A percentile compares a stretch with the other conserved stretches of the same genome.
Evolutionary conservation across 805 yeast species (phyloP).

Genomic region (Suhomyces sp.): DNA sequence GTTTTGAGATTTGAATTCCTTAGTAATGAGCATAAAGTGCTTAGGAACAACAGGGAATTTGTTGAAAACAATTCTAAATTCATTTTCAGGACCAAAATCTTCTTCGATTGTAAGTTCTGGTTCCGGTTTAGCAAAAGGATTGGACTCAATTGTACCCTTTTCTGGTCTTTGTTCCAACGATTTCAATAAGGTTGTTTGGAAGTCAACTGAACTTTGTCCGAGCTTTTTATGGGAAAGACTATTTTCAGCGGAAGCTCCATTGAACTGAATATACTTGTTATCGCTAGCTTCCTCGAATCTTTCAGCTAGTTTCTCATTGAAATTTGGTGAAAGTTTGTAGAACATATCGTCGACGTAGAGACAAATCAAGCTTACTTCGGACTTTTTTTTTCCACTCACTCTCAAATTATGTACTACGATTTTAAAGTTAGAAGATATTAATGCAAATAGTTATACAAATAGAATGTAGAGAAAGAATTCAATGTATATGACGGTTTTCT

Average conservation of each 20-base stretch:
- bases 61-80: constrained; percentile 64
- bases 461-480: background rate
- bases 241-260: constrained; percentile 44
- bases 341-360: constrained; percentile 13
- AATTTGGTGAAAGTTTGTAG: constrained; percentile 34
- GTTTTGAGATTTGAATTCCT: constrained; percentile 66
- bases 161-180: constrained; percentile 40
- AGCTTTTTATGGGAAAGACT: constrained; percentile 23
- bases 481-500: background rate
- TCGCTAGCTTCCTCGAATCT: constrained; percentile 50
- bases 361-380: background rate
- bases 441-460: background rate
- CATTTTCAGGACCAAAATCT: constrained; percentile 50
- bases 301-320: constrained; percentile 30
- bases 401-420: background rate
- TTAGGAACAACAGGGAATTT: constrained; percentile 81
- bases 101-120: constrained; percentile 63
- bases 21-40: constrained; percentile 79
- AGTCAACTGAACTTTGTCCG: constrained; percentile 13
- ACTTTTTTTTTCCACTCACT: background rate
- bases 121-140: constrained; percentile 83
- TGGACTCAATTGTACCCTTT: constrained; percentile 37
- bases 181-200: constrained; percentile 30
- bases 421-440: background rate
- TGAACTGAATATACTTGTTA: constrained; percentile 47